Evolutionary conservation across 2,329 filamentous ascomycete species (phyloP), one percentile per base, ranked within the genome.

Genomic region (Exserohilum turcica): DNA sequence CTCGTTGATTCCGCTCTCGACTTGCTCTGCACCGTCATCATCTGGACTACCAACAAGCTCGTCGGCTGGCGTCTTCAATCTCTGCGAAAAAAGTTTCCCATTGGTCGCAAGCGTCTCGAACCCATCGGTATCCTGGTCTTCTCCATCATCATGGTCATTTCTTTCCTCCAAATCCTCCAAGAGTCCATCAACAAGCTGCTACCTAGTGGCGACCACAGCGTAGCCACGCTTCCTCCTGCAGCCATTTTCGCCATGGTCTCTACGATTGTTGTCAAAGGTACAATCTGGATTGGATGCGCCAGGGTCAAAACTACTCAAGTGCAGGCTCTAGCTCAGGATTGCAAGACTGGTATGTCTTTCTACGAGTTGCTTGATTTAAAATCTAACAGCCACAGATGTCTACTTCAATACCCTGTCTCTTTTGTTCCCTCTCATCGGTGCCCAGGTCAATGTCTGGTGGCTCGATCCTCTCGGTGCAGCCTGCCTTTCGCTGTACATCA

Each of bases 351-450:
- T 51, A 37, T 24, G 24, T 24, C 15, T 3, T 12, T 29, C 7
- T 15, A 1, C 1, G 9, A 9, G 15, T 19, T 5, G 5, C 10
- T 10, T 5, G 6, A 2, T 12, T 15, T 1, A 8, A 28, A 6
- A 15, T 6, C 54, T 52, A 42, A 57, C 28, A 13, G n/a, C 8
- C 10, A 84, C 82, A 0, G 84, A 87, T 56, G 84, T 87, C 15
- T 78, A 84, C 59, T 87, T 87, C 75, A 87, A 87, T 66, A 83
- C 84, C 0, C 78, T 86, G 6, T 86, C 83, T 12, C 79, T 87
- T 1, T 76, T 85, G 7, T 87, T 87, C 61, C 84, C 84, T 0
- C 75, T 86, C 24, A 80, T 88, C 43, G 86, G 86, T 6, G 78
- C 82, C 60, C 77, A 82, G 43, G 76, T 81, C 3, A 68, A 82